Base-by-base conservation (phyloP, 2,329 filamentous ascomycete species). In the Sporothrix brasiliensis region DNA sequence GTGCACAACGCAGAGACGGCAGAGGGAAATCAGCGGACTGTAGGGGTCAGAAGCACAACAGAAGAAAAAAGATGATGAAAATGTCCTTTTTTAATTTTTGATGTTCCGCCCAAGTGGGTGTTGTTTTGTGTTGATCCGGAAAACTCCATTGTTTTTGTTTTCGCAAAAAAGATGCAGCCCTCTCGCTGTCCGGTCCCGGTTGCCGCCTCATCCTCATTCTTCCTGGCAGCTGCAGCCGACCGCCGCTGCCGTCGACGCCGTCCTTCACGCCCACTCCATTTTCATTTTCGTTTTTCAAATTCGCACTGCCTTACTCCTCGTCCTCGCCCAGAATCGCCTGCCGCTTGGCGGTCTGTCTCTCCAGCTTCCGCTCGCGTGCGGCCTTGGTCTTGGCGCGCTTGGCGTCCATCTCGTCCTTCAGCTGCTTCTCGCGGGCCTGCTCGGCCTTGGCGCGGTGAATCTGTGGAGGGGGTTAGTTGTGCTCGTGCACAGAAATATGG, bases 301-400 rank as follows among this genome's bases (percentile, higher is more conserved):
- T 39, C 54, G 67, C 10, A 11, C 49, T 39, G 39, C 19, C 81
- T 77, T 80, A 82, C 79, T 56, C 86, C 79, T 87, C 85, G 73
- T 80, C 88, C 80, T 93, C 93, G 81, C 87, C 92, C 80, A 91
- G 81, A 83, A 96, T 83, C 81, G 92, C 93, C 81, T 88, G 91
- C 83, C 93, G 90, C 94, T 99, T 99, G 83, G 91, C 90, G 82
- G 87, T 84, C 83, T 91, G 88, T 85, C 96, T 92, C 88, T 97
- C 93, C 85, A 90, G 85, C 91, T 95, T 95, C 88, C 95, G 91
- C 91, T 98, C 95, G 86, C 95, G 93, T 80, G 95, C 95, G 82
- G 95, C 95, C 94, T 97, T 98, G 90, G 93, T 98, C 93, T 97
- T 97, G 84, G 93, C 93, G 87, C 95, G 93, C 91, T 97, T 98